Evolutionary conservation across 2,329 filamentous ascomycete species (phyloP), one percentile per base, ranked within the genome.

Genomic region (Parascedosporium putredinis): DNA sequence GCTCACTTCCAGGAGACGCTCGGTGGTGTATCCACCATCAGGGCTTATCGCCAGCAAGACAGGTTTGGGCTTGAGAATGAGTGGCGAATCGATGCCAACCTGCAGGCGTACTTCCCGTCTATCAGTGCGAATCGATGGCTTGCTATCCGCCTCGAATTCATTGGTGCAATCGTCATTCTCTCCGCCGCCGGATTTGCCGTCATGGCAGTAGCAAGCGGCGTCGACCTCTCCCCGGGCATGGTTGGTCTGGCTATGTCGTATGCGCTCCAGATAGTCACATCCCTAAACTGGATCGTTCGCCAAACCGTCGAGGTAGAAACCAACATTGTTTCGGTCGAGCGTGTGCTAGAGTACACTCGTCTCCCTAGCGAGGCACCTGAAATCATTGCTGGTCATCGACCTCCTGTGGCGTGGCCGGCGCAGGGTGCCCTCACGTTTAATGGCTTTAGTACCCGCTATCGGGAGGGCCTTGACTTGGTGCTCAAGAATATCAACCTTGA

Each of bases 221-320:
- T 74, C 58, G 66, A 65, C 0, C 67, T 94, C 34, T 79, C 75
- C 20, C 70, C 82, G 6, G 93, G 93, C 52, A 73, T 82, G 67
- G 90, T 97, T 48, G 94, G 94, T 72, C 73, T 98, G 60, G 82
- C 87, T 55, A 95, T 98, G 89, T 95, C 91, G 44, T 96, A 97
- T 68, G 93, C 90, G 34, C 77, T 98, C 55, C 88, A 96, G 70
- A 97, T 98, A 62, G 98, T 93, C 1, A 87, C 91, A 57, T 95
- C 90, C 31, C 78, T 98, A 60, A 98, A 97, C 72, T 98, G 93
- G 93, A 96, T 98, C 61, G 93, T 98, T 47, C 83, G 94, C 52
- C 93, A 98, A 69, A 96, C 90, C 0, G 93, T 98, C 29, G 94
- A 98, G 67, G 93, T 98, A n/a, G 94, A 98, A 74, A 97, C 91